Evolutionary conservation across 352 stramenopile genomes (phyloP).

Genomic region (Pythium grandisporangium): DNA sequence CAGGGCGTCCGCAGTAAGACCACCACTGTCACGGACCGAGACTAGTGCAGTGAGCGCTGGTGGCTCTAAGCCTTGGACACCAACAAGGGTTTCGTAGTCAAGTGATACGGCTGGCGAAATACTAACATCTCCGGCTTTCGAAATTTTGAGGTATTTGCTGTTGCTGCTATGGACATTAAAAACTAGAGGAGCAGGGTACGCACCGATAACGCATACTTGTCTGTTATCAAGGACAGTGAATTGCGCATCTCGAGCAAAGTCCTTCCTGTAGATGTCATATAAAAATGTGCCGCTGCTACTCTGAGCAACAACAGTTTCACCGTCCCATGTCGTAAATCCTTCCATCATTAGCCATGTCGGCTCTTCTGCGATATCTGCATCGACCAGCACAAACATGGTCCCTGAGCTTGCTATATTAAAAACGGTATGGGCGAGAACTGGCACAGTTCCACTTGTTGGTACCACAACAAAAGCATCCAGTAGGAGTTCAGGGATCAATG

Average conservation of each 20-base stretch:
- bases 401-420: conserved; percentile 14
- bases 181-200: conserved; percentile 4
- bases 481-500: conserved; percentile 3
- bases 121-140: conserved; percentile 10
- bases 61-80: conserved; percentile 6
- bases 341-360: conserved; percentile 7
- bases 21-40: conserved; percentile 22
- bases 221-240: no score
- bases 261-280: conserved; percentile 14
- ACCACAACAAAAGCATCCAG: conserved; percentile 5
- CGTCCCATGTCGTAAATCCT: conserved; percentile 2
- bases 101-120: conserved; percentile 11
- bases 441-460: background rate
- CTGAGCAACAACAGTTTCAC: conserved; percentile 4
- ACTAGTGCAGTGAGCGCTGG: conserved; percentile 10
- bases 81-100: conserved; percentile 26
- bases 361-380: conserved; percentile 5
- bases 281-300: conserved; percentile 3
- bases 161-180: conserved; percentile 6
- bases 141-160: conserved; percentile 6
- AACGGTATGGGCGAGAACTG: conserved; percentile 2
- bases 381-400: conserved; percentile 10
- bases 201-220: no score
- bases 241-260: background rate
- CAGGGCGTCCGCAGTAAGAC: conserved; percentile 22